Base-by-base conservation (phyloP, 1,284 basidiomycete species). In the Sanghuangporus baumii region DNA sequence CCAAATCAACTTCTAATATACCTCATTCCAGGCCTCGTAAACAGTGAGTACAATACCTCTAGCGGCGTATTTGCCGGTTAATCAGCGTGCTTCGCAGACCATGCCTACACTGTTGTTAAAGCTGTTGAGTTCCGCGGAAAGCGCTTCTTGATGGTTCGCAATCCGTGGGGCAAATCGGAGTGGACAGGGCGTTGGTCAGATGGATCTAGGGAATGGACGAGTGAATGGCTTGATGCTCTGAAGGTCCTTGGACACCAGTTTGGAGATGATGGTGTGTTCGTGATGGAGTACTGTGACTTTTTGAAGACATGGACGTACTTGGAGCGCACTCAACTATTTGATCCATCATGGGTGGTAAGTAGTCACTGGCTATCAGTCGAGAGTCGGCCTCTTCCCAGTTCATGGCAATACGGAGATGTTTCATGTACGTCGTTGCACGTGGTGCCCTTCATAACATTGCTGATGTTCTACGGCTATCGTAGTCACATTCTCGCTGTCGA, bases 261-360 rank as follows among this genome's bases (percentile, higher is more conserved):
- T 60, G 81, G 81, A 2, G 74, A 82, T 52, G 81, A 82, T 62
- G 82, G 81, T 1, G 73, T 80, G 56, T 84, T 84, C 63, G 74
- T 84, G 6, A 83, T 84, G 81, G 81, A 84, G 70, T 84, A 83
- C 69, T 69, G 71, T 18, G 81, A 84, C 61, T 84, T 83, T 68
- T 69, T 84, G 47, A 69, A 72, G 1, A 74, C 71, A 26, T 84
- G 79, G 75, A 74, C 75, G 16, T 69, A 73, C 18, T 73, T 84
- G 6, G 78, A 83, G 55, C 71, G 79, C 8, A 80, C 78, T 2
- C 70, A 76, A 26, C 69, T 84, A 8, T 81, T 83, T 65, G 80
- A 83, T 65, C 71, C 73, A 0, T 73, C 69, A 5, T 84, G 82
- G 81, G 71, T 75, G 12, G 76, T 81, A 74, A 77, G 77, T 9